Evolutionary conservation across 768 basidiomycete species (phyloP), one percentile per base, ranked within the genome.

Genomic region (Amanita pallidorosea): DNA sequence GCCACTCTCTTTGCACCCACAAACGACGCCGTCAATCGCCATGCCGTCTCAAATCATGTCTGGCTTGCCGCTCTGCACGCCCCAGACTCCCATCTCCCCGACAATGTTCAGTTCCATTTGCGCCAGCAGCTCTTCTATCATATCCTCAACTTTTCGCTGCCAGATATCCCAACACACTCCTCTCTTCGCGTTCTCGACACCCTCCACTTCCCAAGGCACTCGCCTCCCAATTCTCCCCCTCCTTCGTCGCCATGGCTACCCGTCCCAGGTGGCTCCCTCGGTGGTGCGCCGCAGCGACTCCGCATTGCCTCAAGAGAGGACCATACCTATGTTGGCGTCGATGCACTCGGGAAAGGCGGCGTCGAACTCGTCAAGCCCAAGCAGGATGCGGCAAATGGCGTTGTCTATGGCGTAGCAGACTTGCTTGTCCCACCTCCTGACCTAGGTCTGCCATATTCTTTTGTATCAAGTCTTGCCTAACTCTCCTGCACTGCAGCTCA

Each of bases 61-160:
- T 74, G 74, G 70, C 56, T 56, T 8, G 56, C 60, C 38, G 63
- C 64, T 7, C 62, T 78, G 22, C 63, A 71, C 51, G 67, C 73
- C 46, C 49, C 31, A 20, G 11, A 58, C 18, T 52, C 57, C 31
- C 57, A 63, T 42, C 59, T 79, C 34, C 73, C 72, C 20, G 93
- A 94, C 67, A 97, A 97, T 63, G 70, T 93, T 27, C 79, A 90
- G 52, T 82, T 88, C 59, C 70, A 79, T 53, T 77, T 98, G 41
- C 77, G 95, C 48, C 93, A 96, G 60, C 85, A 94, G 60, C 75
- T 99, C 47, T 83, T 97, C 60, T 98, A 98, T 63, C 96, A 98
- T 65, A 67, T 97, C 41, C 73, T 98, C 57, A 96, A 98, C 65
- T 81, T 81, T 63, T 79, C 86, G 5, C 62, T 96, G 27, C 58